phyloP scores from a whole-genome alignment of 129 eudicot genomes.

The Sambucus nigra region DNA sequence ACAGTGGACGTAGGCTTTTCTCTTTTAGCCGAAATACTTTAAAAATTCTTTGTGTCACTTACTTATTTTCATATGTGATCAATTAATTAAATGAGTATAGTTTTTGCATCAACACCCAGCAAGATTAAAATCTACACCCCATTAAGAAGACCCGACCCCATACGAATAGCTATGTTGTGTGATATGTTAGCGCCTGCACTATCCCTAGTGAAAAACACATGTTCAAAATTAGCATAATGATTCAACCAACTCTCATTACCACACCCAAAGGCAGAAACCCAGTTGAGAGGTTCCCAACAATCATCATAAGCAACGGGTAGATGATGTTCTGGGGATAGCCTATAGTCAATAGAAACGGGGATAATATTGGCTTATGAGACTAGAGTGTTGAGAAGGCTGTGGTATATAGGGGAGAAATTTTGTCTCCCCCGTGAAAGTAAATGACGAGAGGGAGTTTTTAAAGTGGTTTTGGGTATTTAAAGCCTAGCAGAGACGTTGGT shows the following conservation, averaged over 20 bases:
- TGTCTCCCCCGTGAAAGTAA: constrained; percentile 30
- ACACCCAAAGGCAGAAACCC: constrained; percentile 15
- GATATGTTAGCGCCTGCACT: constrained; percentile 33
- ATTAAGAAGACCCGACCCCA: constrained; percentile 5
- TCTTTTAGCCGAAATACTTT: too few species aligned
- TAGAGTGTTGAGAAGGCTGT: constrained; percentile 12
- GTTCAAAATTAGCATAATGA: constrained; percentile 15
- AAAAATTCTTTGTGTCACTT: too few species aligned
- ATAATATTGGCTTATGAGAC: constrained; percentile 11
- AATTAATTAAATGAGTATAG: too few species aligned
- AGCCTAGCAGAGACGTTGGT: constrained; percentile 22
- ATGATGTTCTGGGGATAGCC: constrained; percentile 26
- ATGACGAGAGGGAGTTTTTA: constrained; percentile 15
- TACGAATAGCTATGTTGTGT: constrained; percentile 19
- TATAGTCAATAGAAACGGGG: constrained; percentile 15
- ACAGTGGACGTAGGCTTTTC: too few species aligned
- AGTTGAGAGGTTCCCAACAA: constrained; percentile 19
- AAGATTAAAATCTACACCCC: not conserved
- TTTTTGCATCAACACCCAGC: too few species aligned
- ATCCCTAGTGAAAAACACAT: constrained; percentile 21
- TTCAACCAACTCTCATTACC: constrained; percentile 27
- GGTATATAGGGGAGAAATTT: constrained; percentile 12
- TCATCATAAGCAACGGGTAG: constrained; percentile 19
- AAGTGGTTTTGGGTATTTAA: constrained; percentile 12
- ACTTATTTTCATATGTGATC: too few species aligned